Evolutionary conservation across 345 rosid genomes (phyloP).

Genomic region (Murraya koenigii): DNA sequence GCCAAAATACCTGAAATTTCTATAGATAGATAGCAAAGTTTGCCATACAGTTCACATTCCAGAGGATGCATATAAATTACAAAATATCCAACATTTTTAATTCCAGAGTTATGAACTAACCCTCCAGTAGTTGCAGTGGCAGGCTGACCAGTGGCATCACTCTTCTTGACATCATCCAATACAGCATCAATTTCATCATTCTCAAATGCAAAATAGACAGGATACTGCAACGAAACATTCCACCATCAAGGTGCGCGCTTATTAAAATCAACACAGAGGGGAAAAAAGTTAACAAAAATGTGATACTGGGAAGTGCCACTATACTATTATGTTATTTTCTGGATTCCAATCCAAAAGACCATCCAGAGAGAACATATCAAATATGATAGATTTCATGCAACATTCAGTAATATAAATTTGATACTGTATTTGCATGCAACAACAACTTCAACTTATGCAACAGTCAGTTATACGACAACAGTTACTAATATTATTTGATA

Average conservation of each 20-base stretch:
- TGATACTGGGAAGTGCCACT: neutral
- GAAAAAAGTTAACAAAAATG: neutral
- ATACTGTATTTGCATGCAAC: too few relatives aligned
- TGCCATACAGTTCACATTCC: neutral
- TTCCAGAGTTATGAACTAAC: slow-evolving; percentile 44
- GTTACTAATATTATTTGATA: too few relatives aligned
- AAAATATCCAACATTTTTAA: slow-evolving; percentile 3
- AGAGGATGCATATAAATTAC: neutral
- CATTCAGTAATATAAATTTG: too few relatives aligned
- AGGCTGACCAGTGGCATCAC: slow-evolving; percentile 85
- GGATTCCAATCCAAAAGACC: neutral
- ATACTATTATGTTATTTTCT: neutral
- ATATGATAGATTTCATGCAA: too few relatives aligned
- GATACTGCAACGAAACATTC: slow-evolving; percentile 54
- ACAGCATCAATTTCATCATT: slow-evolving; percentile 72
- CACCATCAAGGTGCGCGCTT: neutral
- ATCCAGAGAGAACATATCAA: neutral
- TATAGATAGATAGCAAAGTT: neutral
- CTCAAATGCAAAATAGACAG: slow-evolving; percentile 95
- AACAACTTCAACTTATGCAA: too few relatives aligned
- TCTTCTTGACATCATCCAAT: slow-evolving; percentile 78
- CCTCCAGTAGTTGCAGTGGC: slow-evolving; percentile 98
- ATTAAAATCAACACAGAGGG: neutral
- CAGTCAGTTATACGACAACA: too few relatives aligned
- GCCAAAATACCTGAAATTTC: neutral